Percentiles rank a stretch among this genome's conserved stretches.
phyloP scores from a whole-genome alignment of 208 protist genomes.

The Trypanosoma caninum region DNA sequence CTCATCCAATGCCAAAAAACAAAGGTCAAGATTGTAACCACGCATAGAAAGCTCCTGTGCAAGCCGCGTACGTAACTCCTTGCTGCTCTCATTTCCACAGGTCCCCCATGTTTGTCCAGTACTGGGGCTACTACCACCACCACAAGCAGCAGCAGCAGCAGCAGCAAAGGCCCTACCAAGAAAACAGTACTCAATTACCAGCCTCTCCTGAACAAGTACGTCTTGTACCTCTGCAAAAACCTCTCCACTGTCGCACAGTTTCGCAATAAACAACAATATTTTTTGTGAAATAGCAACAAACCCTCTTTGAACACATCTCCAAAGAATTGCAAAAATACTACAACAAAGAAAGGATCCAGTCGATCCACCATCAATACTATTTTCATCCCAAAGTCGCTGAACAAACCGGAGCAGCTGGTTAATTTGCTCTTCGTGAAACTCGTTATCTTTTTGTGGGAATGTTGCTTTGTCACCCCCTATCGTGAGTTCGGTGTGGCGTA shows the following conservation, averaged over 20 bases:
- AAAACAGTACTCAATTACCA: slow-evolving; percentile 29
- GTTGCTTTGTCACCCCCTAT: slow-evolving; percentile 32
- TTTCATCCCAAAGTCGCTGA: slow-evolving; percentile 10
- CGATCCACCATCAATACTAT: slow-evolving; percentile 10
- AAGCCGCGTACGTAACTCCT: slow-evolving; percentile 20
- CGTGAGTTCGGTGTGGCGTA: slow-evolving; percentile 61
- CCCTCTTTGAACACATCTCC: slow-evolving; percentile 32
- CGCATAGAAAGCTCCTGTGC: slow-evolving; percentile 37
- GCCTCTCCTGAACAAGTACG: slow-evolving; percentile 14
- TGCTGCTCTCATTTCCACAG: neutral
- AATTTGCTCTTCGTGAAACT: slow-evolving; percentile 34
- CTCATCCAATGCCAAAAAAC: slow-evolving; percentile 31
- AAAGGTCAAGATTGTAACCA: slow-evolving; percentile 33
- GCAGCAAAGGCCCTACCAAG: slow-evolving; percentile 6
- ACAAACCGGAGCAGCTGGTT: slow-evolving; percentile 31
- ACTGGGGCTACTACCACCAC: neutral
- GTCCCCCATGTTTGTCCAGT: neutral
- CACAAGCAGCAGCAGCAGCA: no score
- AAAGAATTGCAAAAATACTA: slow-evolving; percentile 53
- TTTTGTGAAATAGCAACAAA: slow-evolving; percentile 11
- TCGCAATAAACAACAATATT: slow-evolving; percentile 16
- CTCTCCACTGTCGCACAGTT: slow-evolving; percentile 17
- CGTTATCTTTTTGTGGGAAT: slow-evolving; percentile 35
- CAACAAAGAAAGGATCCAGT: slow-evolving; percentile 29
- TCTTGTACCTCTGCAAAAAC: slow-evolving; percentile 8